Evolutionary conservation across 352 stramenopile species (phyloP), one percentile per base, ranked within the genome.

Genomic region (Phytophthora sansomeana): DNA sequence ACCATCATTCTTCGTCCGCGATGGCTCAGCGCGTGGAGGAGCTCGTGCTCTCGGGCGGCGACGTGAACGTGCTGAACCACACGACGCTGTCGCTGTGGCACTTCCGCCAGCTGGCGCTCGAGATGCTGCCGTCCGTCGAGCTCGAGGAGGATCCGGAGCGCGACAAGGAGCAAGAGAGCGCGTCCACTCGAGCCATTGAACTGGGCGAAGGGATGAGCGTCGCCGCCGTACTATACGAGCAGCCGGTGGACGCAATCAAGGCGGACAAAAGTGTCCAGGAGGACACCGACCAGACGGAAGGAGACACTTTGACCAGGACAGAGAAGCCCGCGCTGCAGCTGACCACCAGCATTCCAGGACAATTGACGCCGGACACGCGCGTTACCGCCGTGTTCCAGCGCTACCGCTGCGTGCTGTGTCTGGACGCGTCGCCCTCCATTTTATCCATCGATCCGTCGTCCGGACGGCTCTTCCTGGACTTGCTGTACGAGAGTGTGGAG

Each of bases 381-480:
- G 78, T 96, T 16, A 41, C 55, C n/a, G 71, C 87, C 38, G 67
- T 94, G 28, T 96, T 93, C 69, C 68, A 77, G 16, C 81, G 83
- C 42, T 97, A 96, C 48, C 86, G 87, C 50, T 93, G 87, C 41
- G 86, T 93, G 5, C 57, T 97, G 32, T 96, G 85, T 68, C 76
- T 97, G 17, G 89, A 97, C 59, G 85, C 84, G 26, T 96, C 86
- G 32, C 89, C 87, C 13, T 97, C 87, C 30, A 86, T 87, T 21
- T 68, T 93, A 21, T 91, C 89, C 26, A 95, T 97, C 49, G 89
- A 97, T 53, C 73, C 87, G 14, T 59, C 68, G 0, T 89, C 83
- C 0, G 89, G 88, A 9, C 79, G 78, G 3, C 69, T 96, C 16
- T 95, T 96, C 64, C 64, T 96, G 17, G 88, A 95, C 39, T 66